Base-by-base conservation (phyloP, 2,329 filamentous ascomycete species). In the Penicillium brevicompactum region DNA sequence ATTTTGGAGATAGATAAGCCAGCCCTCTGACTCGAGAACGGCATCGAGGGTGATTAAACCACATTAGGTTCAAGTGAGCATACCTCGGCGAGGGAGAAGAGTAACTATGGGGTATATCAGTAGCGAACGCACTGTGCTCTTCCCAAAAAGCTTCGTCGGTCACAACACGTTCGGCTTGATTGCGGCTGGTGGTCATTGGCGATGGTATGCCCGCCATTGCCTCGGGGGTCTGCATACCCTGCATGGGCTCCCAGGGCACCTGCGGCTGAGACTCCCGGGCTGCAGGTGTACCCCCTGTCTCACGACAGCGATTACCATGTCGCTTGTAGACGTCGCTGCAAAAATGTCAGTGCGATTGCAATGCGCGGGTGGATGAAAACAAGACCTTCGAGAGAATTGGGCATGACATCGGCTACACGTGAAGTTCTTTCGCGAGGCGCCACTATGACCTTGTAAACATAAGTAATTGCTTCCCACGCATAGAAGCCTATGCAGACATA, bases 301-400 rank as follows among this genome's bases (percentile, higher is more conserved):
- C 49, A 22, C 40, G 49, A 30, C 56, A 58, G n/a, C 56, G 56
- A 32, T 40, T 27, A 16, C 42, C 27, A 38, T 58, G 56, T 31
- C 56, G 16, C 45, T 56, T 58, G 40, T 46, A 53, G 13, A 58
- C 56, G 16, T 58, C 56, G 27, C 56, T 58, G 31, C 34, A 55
- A 27, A 30, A 32, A 18, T 38, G 11, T 56, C 31, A 38, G 31
- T 30, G 34, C 30, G 16, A 22, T 18, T 41, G 16, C 14, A 21
- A 34, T 32, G 31, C 13, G 31, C n/a, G 18, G n/a, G 27, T 22
- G 40, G 49, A 30, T 43, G 32, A 16, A 14, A 22, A 43, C 11
- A 40, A 37, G 16, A 56, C 56, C 56, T 58, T 50, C 56, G 24
- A 27, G 56, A 47, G 21, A 58, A 58, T 18, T 41, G 44, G 38